phyloP scores from a whole-genome alignment of 2,329 filamentous ascomycete genomes.

The Diaporthe velutina region DNA sequence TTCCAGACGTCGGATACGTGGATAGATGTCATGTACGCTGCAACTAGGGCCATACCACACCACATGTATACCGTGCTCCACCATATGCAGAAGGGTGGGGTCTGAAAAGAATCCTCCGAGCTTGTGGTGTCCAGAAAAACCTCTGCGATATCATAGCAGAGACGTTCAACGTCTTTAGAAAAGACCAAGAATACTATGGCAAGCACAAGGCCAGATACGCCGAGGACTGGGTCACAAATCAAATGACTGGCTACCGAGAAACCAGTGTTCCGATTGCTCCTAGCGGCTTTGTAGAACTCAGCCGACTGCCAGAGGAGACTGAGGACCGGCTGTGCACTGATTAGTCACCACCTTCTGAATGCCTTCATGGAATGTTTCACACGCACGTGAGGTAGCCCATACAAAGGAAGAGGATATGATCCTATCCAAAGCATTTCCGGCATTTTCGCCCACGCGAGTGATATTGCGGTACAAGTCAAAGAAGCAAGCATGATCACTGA shows the following conservation, averaged over 20 bases:
- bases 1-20: too few relatives aligned
- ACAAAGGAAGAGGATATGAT: neutral
- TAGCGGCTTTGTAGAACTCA: neutral
- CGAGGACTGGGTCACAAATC: neutral
- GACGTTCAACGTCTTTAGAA: too few relatives aligned
- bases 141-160: too few relatives aligned
- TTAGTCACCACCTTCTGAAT: neutral
- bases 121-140: too few relatives aligned
- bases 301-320: constrained; percentile 4
- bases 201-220: neutral
- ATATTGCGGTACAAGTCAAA: neutral
- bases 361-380: neutral
- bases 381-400: neutral
- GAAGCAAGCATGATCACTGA: neutral
- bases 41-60: neutral
- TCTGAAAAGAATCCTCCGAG: neutral
- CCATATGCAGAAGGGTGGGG: neutral
- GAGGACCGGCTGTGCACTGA: neutral
- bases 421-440: neutral
- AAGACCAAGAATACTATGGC: neutral
- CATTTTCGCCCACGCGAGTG: neutral
- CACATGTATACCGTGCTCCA: neutral
- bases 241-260: neutral
- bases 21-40: neutral
- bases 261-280: neutral